A percentile compares a stretch with the other conserved stretches of the same genome.
phyloP scores from a whole-genome alignment of 345 rosid species.

The Pistacia atlantica region DNA sequence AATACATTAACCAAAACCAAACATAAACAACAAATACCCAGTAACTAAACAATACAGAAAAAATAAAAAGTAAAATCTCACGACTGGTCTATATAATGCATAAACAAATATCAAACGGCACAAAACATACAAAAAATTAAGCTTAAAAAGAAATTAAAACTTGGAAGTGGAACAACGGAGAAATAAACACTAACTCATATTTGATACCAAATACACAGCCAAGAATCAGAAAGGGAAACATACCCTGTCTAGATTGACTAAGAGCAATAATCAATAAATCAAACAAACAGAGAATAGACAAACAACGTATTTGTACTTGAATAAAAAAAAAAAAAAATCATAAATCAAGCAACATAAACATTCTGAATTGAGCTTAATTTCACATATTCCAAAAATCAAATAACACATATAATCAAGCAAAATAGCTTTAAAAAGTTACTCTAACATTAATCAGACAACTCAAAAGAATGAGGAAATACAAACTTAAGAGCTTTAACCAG shows the following conservation, averaged over 20 bases:
- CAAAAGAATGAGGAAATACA: background rate
- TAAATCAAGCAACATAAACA: background rate
- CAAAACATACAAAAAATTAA: background rate
- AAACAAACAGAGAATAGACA: background rate
- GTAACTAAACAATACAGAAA: background rate
- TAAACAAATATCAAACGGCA: background rate
- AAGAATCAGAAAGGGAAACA: background rate
- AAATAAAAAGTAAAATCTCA: background rate
- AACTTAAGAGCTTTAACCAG: background rate
- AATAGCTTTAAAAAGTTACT: background rate
- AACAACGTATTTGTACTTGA: background rate
- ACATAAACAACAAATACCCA: background rate
- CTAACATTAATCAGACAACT: background rate
- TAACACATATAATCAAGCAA: background rate
- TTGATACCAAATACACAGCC: conserved; percentile 1
- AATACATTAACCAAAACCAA: background rate
- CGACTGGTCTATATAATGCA: background rate
- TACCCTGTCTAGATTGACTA: background rate
- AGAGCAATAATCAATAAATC: background rate
- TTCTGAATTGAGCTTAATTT: background rate
- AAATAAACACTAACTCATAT: background rate
- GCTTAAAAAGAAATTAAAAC: background rate
- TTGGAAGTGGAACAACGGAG: conserved; percentile 7
- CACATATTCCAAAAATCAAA: conserved; percentile 5
- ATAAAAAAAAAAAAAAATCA: background rate